These are phyloP conservation scores for Xylaria intraflava DNA, from an alignment of 495 filamentous ascomycete genomes.

Conservation along the genomic window DNA sequence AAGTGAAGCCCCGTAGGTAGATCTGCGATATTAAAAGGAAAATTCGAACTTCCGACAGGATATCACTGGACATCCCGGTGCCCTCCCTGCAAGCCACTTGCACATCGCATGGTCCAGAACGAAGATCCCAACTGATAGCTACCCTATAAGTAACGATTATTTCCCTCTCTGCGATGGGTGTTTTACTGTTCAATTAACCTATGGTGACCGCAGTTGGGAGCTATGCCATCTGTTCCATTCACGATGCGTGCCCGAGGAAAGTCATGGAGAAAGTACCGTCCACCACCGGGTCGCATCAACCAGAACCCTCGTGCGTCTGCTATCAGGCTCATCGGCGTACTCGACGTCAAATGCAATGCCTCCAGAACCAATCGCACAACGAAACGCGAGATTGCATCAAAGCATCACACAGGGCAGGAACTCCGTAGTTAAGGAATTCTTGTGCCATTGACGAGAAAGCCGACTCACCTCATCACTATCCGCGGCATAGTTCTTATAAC, in stretches of 20 bases:
- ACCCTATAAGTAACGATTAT: too few relatives aligned
- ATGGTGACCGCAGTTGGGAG: background rate
- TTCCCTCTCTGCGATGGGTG: too few relatives aligned
- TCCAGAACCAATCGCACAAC: background rate
- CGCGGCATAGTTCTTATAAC: constrained; percentile 41
- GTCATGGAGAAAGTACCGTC: constrained; percentile 6
- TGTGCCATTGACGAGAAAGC: background rate
- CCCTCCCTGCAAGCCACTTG: background rate
- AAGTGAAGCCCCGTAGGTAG: background rate
- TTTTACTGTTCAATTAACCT: too few relatives aligned
- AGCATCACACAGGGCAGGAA: background rate
- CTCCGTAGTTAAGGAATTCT: background rate
- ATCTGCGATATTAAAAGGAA: background rate
- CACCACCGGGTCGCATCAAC: constrained; percentile 6
- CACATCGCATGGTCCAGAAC: background rate
- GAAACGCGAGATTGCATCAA: background rate
- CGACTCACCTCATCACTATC: constrained; percentile 37
- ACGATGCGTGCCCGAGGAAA: background rate
- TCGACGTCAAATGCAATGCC: background rate
- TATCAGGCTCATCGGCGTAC: background rate
- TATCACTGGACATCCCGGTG: constrained; percentile 4
- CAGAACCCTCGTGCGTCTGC: constrained; percentile 11
- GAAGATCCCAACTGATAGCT: too few relatives aligned
- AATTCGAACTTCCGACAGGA: background rate
- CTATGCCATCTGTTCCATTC: background rate